Evolutionary conservation across 108 stramenopile species (phyloP).

Genomic region (Licmophora abbreviata): DNA sequence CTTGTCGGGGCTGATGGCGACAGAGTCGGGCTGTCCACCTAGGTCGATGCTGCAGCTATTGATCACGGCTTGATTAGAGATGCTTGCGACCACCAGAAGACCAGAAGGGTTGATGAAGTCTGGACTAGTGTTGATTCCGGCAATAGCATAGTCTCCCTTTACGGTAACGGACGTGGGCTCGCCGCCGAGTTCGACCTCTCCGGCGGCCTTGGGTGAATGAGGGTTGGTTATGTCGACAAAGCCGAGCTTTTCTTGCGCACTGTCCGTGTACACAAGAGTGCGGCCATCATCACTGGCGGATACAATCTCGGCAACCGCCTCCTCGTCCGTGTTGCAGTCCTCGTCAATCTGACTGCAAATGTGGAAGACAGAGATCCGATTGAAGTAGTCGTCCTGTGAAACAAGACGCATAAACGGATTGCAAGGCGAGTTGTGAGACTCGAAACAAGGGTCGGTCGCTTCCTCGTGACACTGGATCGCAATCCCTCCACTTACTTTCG

Average conservation of each 20-base stretch:
- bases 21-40: conserved; percentile 58
- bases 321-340: conserved; percentile 8
- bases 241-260: conserved; percentile 22
- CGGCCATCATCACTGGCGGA: conserved; percentile 16
- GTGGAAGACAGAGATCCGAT: conserved; percentile 14
- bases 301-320: conserved; percentile 15
- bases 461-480: too few relatives aligned
- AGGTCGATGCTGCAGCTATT: conserved; percentile 24
- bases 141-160: conserved; percentile 33
- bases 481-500: too few relatives aligned
- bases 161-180: conserved; percentile 64
- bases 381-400: conserved; percentile 1
- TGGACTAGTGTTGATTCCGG: conserved; percentile 40
- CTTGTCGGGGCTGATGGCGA: conserved; percentile 32
- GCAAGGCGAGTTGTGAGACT: too few relatives aligned
- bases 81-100: conserved; percentile 25
- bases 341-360: conserved; percentile 12
- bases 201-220: conserved; percentile 22
- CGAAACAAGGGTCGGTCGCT: too few relatives aligned
- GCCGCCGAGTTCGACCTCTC: conserved; percentile 31
- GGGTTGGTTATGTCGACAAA: conserved; percentile 55
- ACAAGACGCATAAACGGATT: too few relatives aligned
- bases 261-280: conserved; percentile 41
- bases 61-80: conserved; percentile 17
- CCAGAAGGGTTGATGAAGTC: conserved; percentile 39